These are phyloP conservation scores for Emmonsiellopsis sp. DNA, from an alignment of 2,329 filamentous ascomycete genomes.

Conservation along the genomic window DNA sequence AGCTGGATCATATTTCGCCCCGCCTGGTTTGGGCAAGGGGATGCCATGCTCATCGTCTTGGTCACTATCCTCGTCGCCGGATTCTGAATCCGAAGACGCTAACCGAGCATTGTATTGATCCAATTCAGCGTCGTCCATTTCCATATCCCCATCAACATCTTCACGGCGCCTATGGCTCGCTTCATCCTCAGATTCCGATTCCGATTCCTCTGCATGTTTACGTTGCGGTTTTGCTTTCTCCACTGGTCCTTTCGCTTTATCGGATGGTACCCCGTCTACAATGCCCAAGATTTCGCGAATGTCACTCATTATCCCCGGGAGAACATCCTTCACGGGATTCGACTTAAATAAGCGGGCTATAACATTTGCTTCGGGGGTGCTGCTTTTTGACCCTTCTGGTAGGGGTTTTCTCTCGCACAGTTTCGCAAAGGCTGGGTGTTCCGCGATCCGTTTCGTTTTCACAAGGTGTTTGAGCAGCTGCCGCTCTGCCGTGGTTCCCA, in stretches of 20 bases:
- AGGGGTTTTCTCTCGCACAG: constrained; percentile 28
- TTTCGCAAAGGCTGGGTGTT: constrained; percentile 39
- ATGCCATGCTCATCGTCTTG: constrained; percentile 13
- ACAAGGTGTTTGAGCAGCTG: constrained; percentile 49
- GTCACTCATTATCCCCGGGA: constrained; percentile 38
- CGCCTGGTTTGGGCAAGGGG: constrained; percentile 7
- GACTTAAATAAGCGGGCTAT: constrained; percentile 52
- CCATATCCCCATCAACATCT: background rate
- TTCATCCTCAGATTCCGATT: background rate
- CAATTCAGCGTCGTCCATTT: constrained; percentile 19
- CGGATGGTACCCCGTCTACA: constrained; percentile 16
- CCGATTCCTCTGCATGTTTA: background rate
- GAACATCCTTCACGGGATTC: constrained; percentile 47
- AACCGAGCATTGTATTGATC: constrained; percentile 26
- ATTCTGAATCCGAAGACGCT: constrained; percentile 19
- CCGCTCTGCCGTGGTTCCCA: constrained; percentile 40
- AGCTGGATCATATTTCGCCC: constrained; percentile 10
- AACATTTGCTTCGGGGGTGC: constrained; percentile 47
- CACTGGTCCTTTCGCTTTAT: background rate
- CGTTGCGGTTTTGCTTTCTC: constrained; percentile 5
- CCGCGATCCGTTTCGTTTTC: constrained; percentile 49
- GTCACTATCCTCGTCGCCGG: constrained; percentile 16
- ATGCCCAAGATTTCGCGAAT: constrained; percentile 32
- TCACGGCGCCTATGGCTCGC: background rate
- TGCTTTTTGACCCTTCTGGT: constrained; percentile 28